These are phyloP conservation scores for Mitragyna speciosa DNA, from an alignment of 257 asterid genomes.

Conservation along the genomic window DNA sequence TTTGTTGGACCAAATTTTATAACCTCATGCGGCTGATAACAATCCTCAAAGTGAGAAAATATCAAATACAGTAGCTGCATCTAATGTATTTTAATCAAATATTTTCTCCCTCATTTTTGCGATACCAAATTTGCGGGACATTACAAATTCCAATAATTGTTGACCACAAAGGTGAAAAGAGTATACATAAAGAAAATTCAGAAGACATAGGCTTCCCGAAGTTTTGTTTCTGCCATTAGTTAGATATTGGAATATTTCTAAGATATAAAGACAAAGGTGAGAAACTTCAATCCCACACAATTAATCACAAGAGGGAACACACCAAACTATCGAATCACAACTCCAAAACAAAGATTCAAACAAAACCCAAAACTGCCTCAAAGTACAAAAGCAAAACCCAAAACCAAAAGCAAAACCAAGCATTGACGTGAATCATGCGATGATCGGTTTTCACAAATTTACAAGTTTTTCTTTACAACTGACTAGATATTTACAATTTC, in stretches of 20 bases:
- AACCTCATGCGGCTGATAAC: not conserved
- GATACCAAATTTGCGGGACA: not conserved
- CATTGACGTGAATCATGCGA: not conserved
- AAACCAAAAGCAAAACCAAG: constrained; percentile 9
- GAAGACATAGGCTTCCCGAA: not conserved
- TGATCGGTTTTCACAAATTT: constrained; percentile 19
- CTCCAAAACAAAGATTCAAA: not conserved
- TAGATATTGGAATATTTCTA: not conserved
- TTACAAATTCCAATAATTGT: not conserved
- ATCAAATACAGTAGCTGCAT: no score
- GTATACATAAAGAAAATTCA: not conserved
- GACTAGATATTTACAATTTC: constrained; percentile 20
- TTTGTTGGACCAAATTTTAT: no score
- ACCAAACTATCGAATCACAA: constrained; percentile 1
- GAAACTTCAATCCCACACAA: not conserved
- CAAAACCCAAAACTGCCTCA: not conserved
- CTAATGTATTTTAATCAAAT: no score
- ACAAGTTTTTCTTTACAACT: constrained; percentile 17
- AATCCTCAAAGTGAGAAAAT: no score
- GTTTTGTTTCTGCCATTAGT: not conserved
- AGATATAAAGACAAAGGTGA: not conserved
- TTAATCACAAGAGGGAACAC: not conserved
- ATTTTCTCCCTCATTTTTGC: no score
- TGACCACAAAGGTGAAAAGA: not conserved
- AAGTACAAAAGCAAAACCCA: not conserved